Evolutionary conservation across 306 rosid species (phyloP), one percentile per base, ranked within the genome.

Genomic region (Inga oerstediana): DNA sequence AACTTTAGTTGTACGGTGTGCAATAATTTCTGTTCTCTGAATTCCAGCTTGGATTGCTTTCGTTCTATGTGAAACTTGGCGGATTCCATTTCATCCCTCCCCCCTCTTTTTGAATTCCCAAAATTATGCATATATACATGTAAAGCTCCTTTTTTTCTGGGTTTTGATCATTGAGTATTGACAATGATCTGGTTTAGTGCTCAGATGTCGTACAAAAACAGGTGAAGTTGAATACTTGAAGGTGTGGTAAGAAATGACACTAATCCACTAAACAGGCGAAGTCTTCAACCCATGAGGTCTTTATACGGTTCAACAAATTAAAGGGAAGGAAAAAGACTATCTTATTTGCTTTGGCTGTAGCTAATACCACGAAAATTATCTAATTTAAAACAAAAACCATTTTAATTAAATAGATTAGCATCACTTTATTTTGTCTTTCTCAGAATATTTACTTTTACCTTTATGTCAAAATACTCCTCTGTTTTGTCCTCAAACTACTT

Each of bases 31-130:
- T 51, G 61, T 69, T 61, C 76, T 82, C 82, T 83, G 13, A 82
- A 71, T 20, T 83, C 67, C 86, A 86, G 84, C 84, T 83, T 54
- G 82, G 84, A 82, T 61, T 68, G 14, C 64, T 82, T 46, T 81
- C 39, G 43, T 67, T 58, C 81, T 24, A 1, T 64, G 72, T 81
- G 72, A 64, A 77, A 7, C 75, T 52, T 81, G 78, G 70, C 56
- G 61, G 62, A 65, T 74, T 78, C 51, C 49, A 41, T 72, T 41
- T 48, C 27, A 58, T 59, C 82, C 54, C 41, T 43, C 35, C 35
- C 72, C 52, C 30, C 48, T 37, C 37, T 61, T 71, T 61, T 58
- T 71, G 67, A 24, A 61, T 77, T 61, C 69, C 79, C n/a, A 62
- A 43, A 83, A 82, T 76, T 30, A 75, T 13, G 58, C 17, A 51